Conservation (phyloP, 345 rosid genomes). For the Brassica rapa region DNA sequence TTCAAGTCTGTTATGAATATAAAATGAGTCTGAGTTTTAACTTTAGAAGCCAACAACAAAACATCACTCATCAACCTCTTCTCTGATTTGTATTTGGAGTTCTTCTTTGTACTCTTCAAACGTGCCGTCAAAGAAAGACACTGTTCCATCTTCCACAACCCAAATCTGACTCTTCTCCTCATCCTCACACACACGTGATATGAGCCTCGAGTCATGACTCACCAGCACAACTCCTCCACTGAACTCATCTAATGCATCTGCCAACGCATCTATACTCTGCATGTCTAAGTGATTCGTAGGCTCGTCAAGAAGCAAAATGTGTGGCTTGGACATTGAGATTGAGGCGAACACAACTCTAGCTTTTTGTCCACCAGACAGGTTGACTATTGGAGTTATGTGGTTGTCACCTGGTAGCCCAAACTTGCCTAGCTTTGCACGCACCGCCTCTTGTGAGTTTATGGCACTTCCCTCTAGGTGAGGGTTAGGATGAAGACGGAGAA, state of each 20-base stretch:
- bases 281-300: conserved; percentile 96
- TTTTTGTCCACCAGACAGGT: conserved; percentile 94
- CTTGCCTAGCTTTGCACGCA: conserved; percentile 91
- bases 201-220: conserved; percentile 92
- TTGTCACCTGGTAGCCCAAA: conserved; percentile 89
- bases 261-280: conserved; percentile 96
- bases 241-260: conserved; percentile 88
- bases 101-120: conserved; percentile 88
- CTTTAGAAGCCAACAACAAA: conserved; percentile 25
- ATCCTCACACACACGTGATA: conserved; percentile 82
- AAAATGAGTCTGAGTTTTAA: conserved; percentile 25
- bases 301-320: conserved; percentile 83
- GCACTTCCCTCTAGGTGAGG: conserved; percentile 92
- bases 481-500: conserved; percentile 90
- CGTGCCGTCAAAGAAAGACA: conserved; percentile 53
- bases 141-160: conserved; percentile 91
- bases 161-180: conserved; percentile 88
- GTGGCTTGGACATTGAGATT: conserved; percentile 91
- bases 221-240: conserved; percentile 90
- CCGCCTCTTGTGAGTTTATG: conserved; percentile 76
- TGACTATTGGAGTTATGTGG: conserved; percentile 79
- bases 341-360: conserved; percentile 91
- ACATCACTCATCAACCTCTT: conserved; percentile 69
- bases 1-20: conserved; percentile 9
- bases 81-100: conserved; percentile 70